phyloP scores from a whole-genome alignment of 1,139 yeast genomes.

The Wickerhamomyces sp. region DNA sequence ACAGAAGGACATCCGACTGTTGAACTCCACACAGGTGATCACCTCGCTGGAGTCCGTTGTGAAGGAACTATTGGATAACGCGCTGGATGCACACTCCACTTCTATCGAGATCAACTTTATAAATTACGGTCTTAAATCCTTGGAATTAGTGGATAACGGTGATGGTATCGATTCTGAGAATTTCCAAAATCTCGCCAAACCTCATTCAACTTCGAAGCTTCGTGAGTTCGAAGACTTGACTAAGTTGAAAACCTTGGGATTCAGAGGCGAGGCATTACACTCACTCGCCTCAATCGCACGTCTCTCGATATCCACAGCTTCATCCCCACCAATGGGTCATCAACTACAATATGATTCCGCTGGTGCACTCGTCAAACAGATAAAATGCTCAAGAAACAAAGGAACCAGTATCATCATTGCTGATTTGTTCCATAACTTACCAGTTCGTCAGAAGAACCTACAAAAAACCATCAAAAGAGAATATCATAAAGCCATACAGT shows the following conservation, averaged over 20 bases:
- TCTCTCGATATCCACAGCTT: slow-evolving; percentile 49
- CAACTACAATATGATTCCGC: slow-evolving; percentile 43
- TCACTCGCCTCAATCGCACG: slow-evolving; percentile 65
- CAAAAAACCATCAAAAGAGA: slow-evolving; percentile 65
- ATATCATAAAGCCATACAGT: slow-evolving; percentile 55
- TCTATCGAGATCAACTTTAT: slow-evolving; percentile 61
- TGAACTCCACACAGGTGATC: slow-evolving; percentile 93
- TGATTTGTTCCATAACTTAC: slow-evolving; percentile 56
- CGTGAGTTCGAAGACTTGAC: slow-evolving; percentile 50
- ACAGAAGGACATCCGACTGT: slow-evolving; percentile 45
- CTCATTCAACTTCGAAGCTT: slow-evolving; percentile 81
- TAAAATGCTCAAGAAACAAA: slow-evolving; percentile 43
- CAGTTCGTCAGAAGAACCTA: slow-evolving; percentile 72
- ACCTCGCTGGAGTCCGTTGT: slow-evolving; percentile 70
- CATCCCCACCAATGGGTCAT: slow-evolving; percentile 54
- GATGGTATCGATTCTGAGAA: slow-evolving; percentile 61
- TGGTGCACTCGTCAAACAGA: slow-evolving; percentile 43
- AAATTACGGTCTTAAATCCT: slow-evolving; percentile 70
- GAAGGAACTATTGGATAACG: slow-evolving; percentile 83
- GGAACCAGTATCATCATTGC: slow-evolving; percentile 57
- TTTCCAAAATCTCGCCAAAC: slow-evolving; percentile 55
- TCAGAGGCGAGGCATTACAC: slow-evolving; percentile 82
- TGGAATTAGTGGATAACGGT: slow-evolving; percentile 77
- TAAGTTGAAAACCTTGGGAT: slow-evolving; percentile 57
- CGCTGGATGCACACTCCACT: slow-evolving; percentile 72